Evolutionary conservation across 2,329 filamentous ascomycete genomes (phyloP), one percentile per base, ranked within the genome.

Genomic region (Fonsecaea erecta): DNA sequence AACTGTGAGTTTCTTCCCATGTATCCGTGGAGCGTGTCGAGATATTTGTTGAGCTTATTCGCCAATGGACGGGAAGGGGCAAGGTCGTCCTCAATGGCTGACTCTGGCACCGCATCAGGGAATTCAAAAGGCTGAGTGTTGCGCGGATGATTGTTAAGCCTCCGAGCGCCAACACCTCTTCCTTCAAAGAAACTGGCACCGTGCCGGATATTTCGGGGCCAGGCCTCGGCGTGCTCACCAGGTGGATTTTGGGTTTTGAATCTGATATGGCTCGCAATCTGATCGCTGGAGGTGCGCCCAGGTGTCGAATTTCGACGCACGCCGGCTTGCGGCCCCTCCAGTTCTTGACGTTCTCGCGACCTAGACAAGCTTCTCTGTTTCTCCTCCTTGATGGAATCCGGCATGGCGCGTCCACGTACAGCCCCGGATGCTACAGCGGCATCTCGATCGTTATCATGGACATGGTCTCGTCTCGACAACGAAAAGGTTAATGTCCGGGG

Each of bases 1-100:
- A 85, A 83, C 46, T 81, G 79, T 6, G 81, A 82, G 69, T 84
- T 85, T 37, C 81, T 77, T 2, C 79, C 78, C 14, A 82, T 51
- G 37, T 71, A 73, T 8, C 75, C 72, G 37, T 67, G 68, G 54
- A 68, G 60, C 0, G 69, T 64, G 28, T 66, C 51, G 16, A 71
- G 24, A 59, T 71, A 71, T 58, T 69, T 71, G 56, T 66, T 46
- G 3, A 71, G 18, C n/a, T 52, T 55, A 8, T 60, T 52, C 11
- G 40, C n/a, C 21, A 46, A 35, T 26, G 57, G 57, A 26, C 46
- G 21, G 5, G 63, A 46, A 12, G 37, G 32, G 8, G 24, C n/a
- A 18, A 28, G 11, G 2, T 64, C 58, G 30, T 63, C 58, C n/a
- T 64, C 66, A 28, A 55, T 34, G 32, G 43, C 53, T n/a, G 43